These are phyloP conservation scores for Zanthoxylum bungeanum DNA, from an alignment of 345 rosid species.

Conservation along the genomic window DNA sequence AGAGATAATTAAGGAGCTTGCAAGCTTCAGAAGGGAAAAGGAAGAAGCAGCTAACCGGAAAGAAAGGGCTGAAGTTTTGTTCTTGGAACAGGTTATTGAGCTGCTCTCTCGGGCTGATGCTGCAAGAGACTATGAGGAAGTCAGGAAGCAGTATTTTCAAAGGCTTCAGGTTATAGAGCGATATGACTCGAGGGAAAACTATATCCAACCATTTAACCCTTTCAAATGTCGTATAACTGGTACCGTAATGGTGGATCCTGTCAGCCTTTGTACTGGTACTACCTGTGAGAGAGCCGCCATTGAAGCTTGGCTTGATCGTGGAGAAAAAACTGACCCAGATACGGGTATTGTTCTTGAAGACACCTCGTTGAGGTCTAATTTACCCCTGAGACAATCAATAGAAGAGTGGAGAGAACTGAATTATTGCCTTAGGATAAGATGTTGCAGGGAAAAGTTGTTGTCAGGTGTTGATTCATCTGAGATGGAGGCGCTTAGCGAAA, in stretches of 20 bases:
- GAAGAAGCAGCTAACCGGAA: conserved; percentile 62
- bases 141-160: conserved; percentile 45
- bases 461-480: conserved; percentile 35
- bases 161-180: conserved; percentile 48
- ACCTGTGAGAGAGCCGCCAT: conserved; percentile 69
- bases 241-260: conserved; percentile 63
- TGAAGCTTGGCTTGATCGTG: conserved; percentile 45
- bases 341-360: conserved; percentile 56
- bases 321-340: conserved; percentile 52
- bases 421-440: conserved; percentile 59
- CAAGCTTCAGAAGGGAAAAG: conserved; percentile 55
- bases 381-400: conserved; percentile 56
- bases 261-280: conserved; percentile 73
- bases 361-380: conserved; percentile 54
- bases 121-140: conserved; percentile 53
- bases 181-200: conserved; percentile 44
- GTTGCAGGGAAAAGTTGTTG: conserved; percentile 42
- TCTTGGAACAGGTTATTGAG: conserved; percentile 70
- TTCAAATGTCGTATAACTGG: conserved; percentile 44
- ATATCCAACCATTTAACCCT: conserved; percentile 46
- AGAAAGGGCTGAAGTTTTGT: conserved; percentile 60
- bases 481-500: conserved; percentile 48
- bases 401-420: conserved; percentile 77
- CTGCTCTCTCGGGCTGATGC: conserved; percentile 75
- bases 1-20: conserved; percentile 59